A percentile compares a stretch with the other conserved stretches of the same genome.
phyloP scores from a whole-genome alignment of 768 basidiomycete genomes.

The Butyriboletus loyo region DNA sequence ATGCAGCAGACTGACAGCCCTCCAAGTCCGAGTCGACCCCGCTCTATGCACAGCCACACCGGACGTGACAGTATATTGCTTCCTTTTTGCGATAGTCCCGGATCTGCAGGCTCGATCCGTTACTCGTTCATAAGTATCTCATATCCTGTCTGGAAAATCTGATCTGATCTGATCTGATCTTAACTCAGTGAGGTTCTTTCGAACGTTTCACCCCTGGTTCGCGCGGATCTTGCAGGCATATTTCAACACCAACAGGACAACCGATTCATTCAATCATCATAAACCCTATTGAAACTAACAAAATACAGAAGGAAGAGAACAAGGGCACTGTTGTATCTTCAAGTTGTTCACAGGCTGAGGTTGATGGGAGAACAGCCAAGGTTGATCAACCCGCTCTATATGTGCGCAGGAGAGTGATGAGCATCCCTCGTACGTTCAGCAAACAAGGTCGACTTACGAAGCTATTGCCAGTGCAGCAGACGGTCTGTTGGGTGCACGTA shows the following conservation, averaged over 20 bases:
- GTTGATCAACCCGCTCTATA: slow-evolving; percentile 8
- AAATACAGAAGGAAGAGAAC: not conserved
- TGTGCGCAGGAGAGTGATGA: not conserved
- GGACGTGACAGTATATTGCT: too few relatives aligned
- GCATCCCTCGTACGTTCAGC: fast-evolving
- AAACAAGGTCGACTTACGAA: slow-evolving; percentile 1
- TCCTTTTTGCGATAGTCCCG: too few relatives aligned
- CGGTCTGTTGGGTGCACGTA: slow-evolving; percentile 8
- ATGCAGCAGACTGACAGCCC: too few relatives aligned
- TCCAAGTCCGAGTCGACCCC: too few relatives aligned
- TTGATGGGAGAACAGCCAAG: slow-evolving; percentile 15
- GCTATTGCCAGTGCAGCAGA: slow-evolving; percentile 14
- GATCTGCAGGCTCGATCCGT: too few relatives aligned
- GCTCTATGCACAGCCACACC: too few relatives aligned
- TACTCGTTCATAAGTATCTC: too few relatives aligned
- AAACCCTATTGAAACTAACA: not conserved
- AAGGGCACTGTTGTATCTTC: not conserved
- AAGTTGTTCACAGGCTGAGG: not conserved
- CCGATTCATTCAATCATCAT: not conserved
- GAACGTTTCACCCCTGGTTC: not conserved
- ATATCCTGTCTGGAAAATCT: too few relatives aligned
- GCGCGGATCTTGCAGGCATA: too few relatives aligned
- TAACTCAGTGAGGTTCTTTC: too few relatives aligned
- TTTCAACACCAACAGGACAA: not conserved
- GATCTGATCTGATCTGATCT: too few relatives aligned